Conservation (phyloP, 2,329 filamentous ascomycete species). For the Myriosclerotinia scirpicola region DNA sequence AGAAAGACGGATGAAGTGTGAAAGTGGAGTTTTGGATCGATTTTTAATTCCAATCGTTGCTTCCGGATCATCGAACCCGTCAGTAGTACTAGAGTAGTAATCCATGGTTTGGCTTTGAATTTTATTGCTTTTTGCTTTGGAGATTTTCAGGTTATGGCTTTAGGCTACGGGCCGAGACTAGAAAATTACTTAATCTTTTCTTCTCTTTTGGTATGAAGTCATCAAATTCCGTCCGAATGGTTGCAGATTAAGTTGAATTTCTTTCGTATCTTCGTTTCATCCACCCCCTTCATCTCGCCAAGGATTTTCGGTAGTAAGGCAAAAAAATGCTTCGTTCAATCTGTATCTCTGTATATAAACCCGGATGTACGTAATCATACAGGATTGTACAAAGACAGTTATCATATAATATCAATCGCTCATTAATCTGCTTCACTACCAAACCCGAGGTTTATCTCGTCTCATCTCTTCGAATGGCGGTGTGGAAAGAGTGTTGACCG, state of each 20-base stretch:
- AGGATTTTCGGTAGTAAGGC: background rate
- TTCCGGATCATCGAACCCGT: conserved; percentile 1
- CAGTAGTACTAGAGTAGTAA: background rate
- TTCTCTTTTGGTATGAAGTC: conserved; percentile 12
- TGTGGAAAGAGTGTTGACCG: conserved; percentile 13
- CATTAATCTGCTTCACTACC: conserved; percentile 13
- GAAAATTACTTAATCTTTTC: background rate
- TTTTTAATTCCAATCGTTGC: conserved; percentile 7
- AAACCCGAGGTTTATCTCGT: background rate
- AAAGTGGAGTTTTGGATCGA: conserved; percentile 11
- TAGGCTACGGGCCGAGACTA: background rate
- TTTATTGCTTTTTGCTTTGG: conserved; percentile 15
- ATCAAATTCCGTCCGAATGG: conserved; percentile 3
- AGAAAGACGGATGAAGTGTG: conserved; percentile 1
- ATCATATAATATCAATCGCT: conserved; percentile 2
- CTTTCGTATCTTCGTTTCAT: background rate
- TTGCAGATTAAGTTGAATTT: conserved; percentile 6
- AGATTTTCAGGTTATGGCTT: conserved; percentile 3
- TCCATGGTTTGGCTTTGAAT: conserved; percentile 9
- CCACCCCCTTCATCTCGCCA: conserved; percentile 17
- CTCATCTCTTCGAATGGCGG: conserved; percentile 20
- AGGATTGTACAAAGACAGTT: conserved; percentile 9
- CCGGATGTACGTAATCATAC: background rate
- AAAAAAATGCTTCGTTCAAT: conserved; percentile 2
- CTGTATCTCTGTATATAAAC: background rate